Evolutionary conservation across 2,329 filamentous ascomycete species (phyloP).

Genomic region (Diaporthe vaccinii): DNA sequence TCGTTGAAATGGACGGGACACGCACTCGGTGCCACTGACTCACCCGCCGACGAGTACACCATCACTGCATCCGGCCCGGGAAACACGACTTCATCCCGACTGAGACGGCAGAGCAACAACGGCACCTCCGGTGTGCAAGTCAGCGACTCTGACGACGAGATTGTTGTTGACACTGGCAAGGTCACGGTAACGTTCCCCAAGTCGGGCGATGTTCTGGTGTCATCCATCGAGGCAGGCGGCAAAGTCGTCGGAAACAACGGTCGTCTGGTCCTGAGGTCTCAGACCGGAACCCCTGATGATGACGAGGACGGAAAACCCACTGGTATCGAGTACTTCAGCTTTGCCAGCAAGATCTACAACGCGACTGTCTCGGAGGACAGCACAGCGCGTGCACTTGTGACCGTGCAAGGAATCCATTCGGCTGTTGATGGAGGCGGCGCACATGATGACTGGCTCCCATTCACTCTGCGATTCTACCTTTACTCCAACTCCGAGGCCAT

Average conservation of each 20-base stretch:
- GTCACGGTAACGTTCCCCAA: constrained; percentile 58
- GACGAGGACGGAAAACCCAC: constrained; percentile 53
- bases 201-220: constrained; percentile 55
- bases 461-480: constrained; percentile 69
- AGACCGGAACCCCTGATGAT: constrained; percentile 59
- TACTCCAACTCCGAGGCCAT: constrained; percentile 70
- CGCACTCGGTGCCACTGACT: constrained; percentile 61
- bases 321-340: constrained; percentile 57
- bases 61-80: constrained; percentile 48
- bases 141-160: constrained; percentile 49
- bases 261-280: constrained; percentile 66
- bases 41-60: constrained; percentile 57
- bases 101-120: constrained; percentile 48
- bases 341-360: constrained; percentile 65
- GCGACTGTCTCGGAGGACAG: constrained; percentile 61
- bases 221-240: constrained; percentile 56
- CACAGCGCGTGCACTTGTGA: constrained; percentile 62
- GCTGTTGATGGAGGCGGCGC: constrained; percentile 46
- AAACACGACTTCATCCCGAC: constrained; percentile 41
- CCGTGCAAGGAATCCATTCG: constrained; percentile 54
- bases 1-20: constrained; percentile 74
- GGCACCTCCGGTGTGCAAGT: constrained; percentile 42
- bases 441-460: constrained; percentile 66
- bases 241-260: constrained; percentile 61
- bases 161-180: constrained; percentile 61